Evolutionary conservation across 2,329 filamentous ascomycete species (phyloP), one percentile per base, ranked within the genome.

Genomic region (Nothomitra cinnamomea): DNA sequence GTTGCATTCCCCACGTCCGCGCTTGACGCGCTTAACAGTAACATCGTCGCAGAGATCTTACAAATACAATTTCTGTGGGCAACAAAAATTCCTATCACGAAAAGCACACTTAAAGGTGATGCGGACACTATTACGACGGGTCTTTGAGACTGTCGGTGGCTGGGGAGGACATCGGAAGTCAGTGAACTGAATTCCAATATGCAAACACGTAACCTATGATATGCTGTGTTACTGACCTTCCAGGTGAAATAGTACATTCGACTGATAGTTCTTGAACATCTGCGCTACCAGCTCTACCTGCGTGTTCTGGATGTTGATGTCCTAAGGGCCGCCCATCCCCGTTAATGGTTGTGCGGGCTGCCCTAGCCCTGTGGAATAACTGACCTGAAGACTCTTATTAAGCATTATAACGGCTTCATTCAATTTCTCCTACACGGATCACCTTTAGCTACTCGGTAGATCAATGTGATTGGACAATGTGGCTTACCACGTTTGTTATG

Each of bases 241-340:
- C 4, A 98, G 76, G 62, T 98, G 92, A 66, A 98, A 96, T 4
- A 96, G 72, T 13, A 96, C 90, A 62, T 96, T 98, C 10, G 88
- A 95, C 67, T 95, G 89, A 66, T 98, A 98, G 70, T 96, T 98
- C 72, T 96, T 95, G 75, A 96, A 98, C 92, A 98, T 98, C 65
- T 96, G 90, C 0, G 90, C 89, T 3, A 96, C 92, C 2, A 96
- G 77, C 70, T 96, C 92, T 36, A 95, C 87, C 64, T 98, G 94
- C 88, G 96, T 95, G 67, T 96, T 98, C 63, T 95, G 86, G 54
- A 95, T 83, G 64, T 96, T 96, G 75, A 96, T 95, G 60, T 96
- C 90, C 85, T 95, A 36, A 40, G n/a, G 25, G 10, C 36, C 17
- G 13, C 10, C 49, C 6, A 19, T 38, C 52, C 25, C 12, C 21